Percentiles rank a stretch among this genome's conserved stretches.
These are phyloP conservation scores for Cochlearia excelsa DNA, from an alignment of 345 rosid species.

Conservation along the genomic window DNA sequence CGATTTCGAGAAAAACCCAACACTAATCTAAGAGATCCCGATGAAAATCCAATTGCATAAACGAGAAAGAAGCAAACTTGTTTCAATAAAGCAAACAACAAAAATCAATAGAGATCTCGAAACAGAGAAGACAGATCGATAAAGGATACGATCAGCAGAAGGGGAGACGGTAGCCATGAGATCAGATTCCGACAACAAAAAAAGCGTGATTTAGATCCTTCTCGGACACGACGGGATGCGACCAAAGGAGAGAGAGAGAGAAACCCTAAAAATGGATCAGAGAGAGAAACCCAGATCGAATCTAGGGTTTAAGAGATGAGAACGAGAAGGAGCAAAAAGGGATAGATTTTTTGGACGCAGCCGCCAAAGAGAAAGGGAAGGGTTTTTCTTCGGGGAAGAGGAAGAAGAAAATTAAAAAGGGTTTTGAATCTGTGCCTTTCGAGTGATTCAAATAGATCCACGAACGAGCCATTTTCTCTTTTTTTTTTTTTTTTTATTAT, in stretches of 20 bases:
- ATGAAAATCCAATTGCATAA: background rate
- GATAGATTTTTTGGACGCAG: slow-evolving; percentile 18
- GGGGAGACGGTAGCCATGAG: slow-evolving; percentile 59
- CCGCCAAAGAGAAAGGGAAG: slow-evolving; percentile 28
- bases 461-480: background rate
- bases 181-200: background rate
- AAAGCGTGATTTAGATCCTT: slow-evolving; percentile 14
- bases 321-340: background rate
- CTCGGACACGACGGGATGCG: background rate
- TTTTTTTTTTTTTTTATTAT: background rate
- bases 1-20: background rate
- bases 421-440: slow-evolving; percentile 9
- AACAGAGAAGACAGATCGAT: background rate
- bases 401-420: slow-evolving; percentile 29
- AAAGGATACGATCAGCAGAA: slow-evolving; percentile 68
- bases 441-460: slow-evolving; percentile 46
- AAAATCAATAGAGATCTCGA: background rate
- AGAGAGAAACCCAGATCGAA: slow-evolving; percentile 7
- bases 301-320: slow-evolving; percentile 13
- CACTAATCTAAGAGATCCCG: background rate
- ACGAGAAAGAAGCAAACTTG: slow-evolving; percentile 19
- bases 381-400: slow-evolving; percentile 32
- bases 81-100: background rate
- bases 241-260: slow-evolving; percentile 10
- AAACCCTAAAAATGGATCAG: background rate